Evolutionary conservation across 2,329 filamentous ascomycete genomes (phyloP).

Genomic region (Paraphaeosphaeria minitans): DNA sequence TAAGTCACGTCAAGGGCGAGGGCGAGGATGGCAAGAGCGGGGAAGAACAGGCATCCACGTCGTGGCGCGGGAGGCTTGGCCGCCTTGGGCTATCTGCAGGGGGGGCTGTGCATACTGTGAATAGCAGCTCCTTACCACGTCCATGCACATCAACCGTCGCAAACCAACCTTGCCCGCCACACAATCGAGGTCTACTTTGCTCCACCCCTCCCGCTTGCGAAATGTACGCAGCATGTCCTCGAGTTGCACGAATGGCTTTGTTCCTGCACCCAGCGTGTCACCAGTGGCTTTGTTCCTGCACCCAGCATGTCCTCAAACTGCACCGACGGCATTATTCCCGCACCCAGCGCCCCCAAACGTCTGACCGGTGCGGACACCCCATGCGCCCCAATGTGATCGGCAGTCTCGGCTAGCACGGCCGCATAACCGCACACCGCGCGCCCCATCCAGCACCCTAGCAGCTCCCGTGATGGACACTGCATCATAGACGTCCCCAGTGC

Average conservation of each 20-base stretch:
- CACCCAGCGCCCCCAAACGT: background rate
- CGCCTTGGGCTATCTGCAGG: background rate
- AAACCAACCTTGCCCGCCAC: background rate
- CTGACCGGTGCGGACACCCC: no score
- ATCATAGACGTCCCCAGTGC: slow-evolving; percentile 11
- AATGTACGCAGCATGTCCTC: background rate
- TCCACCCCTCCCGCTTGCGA: background rate
- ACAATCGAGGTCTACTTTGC: background rate
- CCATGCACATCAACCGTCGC: background rate
- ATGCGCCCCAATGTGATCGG: no score
- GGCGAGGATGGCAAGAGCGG: slow-evolving; percentile 5
- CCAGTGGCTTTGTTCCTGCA: no score
- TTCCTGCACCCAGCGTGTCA: background rate
- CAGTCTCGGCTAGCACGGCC: slow-evolving; percentile 11
- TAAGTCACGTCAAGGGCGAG: background rate
- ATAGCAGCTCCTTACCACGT: no score
- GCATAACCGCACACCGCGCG: slow-evolving; percentile 3
- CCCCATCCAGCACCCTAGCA: background rate
- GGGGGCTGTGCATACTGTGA: slow-evolving; percentile 4
- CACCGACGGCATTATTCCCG: background rate
- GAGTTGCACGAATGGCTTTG: background rate
- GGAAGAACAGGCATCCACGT: slow-evolving; percentile 6
- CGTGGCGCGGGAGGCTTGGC: slow-evolving; percentile 6
- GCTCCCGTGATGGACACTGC: slow-evolving; percentile 7
- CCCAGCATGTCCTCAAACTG: background rate